Percentiles rank a stretch among this genome's conserved stretches.
These are phyloP conservation scores for Trichoderma asperellum DNA, from an alignment of 2,329 filamentous ascomycete genomes.

Conservation along the genomic window DNA sequence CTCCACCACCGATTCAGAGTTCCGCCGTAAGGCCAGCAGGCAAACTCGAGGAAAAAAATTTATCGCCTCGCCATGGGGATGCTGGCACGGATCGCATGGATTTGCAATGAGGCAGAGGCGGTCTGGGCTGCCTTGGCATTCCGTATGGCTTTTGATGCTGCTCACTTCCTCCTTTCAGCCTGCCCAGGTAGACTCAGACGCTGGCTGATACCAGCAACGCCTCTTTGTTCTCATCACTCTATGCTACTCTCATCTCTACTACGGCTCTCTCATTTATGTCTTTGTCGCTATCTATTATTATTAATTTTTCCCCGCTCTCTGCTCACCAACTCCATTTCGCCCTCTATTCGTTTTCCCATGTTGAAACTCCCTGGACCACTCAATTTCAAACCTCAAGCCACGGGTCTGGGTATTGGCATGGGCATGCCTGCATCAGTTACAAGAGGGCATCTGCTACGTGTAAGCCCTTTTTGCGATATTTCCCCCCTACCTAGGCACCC, in stretches of 20 bases:
- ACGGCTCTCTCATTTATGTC: neutral
- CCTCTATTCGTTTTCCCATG: neutral
- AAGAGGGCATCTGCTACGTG: constrained; percentile 25
- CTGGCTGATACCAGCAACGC: constrained; percentile 14
- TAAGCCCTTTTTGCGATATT: constrained; percentile 16
- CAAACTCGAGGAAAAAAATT: constrained; percentile 20
- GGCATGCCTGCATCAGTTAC: constrained; percentile 28
- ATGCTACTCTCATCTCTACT: neutral
- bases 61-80: neutral
- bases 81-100: neutral
- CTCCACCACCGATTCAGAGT: constrained; percentile 27
- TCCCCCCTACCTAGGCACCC: neutral
- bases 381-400: neutral
- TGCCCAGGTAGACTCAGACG: neutral
- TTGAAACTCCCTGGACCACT: neutral
- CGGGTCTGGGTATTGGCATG: constrained; percentile 19
- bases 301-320: neutral
- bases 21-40: constrained; percentile 12
- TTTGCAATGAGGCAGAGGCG: constrained; percentile 10
- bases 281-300: neutral
- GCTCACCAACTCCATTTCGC: neutral
- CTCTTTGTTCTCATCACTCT: neutral
- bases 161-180: constrained; percentile 13
- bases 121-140: neutral
- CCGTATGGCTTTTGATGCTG: constrained; percentile 17